These are phyloP conservation scores for Macrolepiota fuliginosa DNA, from an alignment of 768 basidiomycete species.

Conservation along the genomic window DNA sequence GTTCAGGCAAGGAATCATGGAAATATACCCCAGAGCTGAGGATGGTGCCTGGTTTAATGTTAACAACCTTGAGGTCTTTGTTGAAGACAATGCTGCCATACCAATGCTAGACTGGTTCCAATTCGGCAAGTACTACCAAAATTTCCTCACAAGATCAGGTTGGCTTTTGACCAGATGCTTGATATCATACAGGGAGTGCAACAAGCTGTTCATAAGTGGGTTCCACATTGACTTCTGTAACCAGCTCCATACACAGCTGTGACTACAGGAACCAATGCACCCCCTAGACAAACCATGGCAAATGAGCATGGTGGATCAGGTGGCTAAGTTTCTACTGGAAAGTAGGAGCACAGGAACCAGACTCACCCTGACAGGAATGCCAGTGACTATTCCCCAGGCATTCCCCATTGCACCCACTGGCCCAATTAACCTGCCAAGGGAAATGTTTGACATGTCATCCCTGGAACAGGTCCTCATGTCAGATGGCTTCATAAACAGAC, in stretches of 20 bases:
- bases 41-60: background rate
- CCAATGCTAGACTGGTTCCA: background rate
- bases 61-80: background rate
- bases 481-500: background rate
- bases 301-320: background rate
- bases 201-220: background rate
- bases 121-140: background rate
- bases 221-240: background rate
- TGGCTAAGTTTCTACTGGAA: background rate
- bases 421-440: background rate
- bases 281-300: background rate
- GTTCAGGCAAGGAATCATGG: too few species aligned
- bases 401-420: background rate
- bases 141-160: background rate
- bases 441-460: too few species aligned
- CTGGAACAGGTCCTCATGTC: background rate
- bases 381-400: background rate
- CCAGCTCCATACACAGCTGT: background rate
- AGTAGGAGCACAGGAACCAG: background rate
- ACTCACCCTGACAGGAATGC: background rate
- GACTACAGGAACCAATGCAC: background rate
- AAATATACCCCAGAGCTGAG: background rate
- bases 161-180: background rate
- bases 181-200: background rate
- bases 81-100: background rate